Conservation (phyloP, 2,329 filamentous ascomycete species). For the Hansfordia pulvinata region DNA sequence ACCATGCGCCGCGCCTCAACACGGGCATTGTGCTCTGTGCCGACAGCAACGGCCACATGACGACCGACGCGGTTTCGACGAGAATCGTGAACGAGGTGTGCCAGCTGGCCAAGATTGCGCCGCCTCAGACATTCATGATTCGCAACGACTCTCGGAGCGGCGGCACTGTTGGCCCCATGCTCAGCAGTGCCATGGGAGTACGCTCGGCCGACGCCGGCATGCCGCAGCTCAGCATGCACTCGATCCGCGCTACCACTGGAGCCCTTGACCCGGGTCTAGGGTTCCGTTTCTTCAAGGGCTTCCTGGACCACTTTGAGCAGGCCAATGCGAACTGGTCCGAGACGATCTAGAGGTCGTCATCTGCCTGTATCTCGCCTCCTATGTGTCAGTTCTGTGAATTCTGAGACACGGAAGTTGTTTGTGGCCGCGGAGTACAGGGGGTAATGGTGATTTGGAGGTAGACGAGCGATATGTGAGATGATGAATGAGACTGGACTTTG, state of each 20-base stretch:
- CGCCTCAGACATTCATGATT: slow-evolving; percentile 92
- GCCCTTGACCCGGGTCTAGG: slow-evolving; percentile 76
- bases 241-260: slow-evolving; percentile 78
- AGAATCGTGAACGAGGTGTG: slow-evolving; percentile 69
- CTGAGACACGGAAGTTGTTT: too few species aligned
- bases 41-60: slow-evolving; percentile 92
- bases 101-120: slow-evolving; percentile 52
- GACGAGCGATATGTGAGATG: too few species aligned
- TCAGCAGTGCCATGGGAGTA: slow-evolving; percentile 69
- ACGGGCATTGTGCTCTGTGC: slow-evolving; percentile 68
- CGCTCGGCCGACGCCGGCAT: slow-evolving; percentile 78
- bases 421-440: too few species aligned
- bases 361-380: too few species aligned
- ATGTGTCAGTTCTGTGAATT: too few species aligned
- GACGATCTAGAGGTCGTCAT: too few species aligned
- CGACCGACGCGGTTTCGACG: slow-evolving; percentile 77
- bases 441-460: too few species aligned
- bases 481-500: too few species aligned
- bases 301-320: slow-evolving; percentile 73
- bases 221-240: slow-evolving; percentile 89
- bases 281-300: slow-evolving; percentile 78
- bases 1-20: slow-evolving; percentile 80
- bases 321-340: slow-evolving; percentile 68
- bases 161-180: slow-evolving; percentile 89
- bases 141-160: slow-evolving; percentile 81